Evolutionary conservation across 306 rosid genomes (phyloP).

Genomic region (Fagus crenata): DNA sequence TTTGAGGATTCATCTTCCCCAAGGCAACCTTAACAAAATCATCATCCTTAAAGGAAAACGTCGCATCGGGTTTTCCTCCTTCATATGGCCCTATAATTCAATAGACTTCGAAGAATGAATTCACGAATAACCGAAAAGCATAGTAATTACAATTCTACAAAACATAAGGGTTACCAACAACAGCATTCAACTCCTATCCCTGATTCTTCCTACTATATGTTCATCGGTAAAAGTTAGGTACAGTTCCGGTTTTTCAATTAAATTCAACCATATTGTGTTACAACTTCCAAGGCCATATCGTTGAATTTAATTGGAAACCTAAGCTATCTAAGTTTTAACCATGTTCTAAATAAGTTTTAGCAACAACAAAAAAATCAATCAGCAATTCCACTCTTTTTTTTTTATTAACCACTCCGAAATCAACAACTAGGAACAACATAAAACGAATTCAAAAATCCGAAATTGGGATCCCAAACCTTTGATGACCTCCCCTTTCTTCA

Average conservation of each 20-base stretch:
- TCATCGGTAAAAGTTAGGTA: background rate
- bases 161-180: background rate
- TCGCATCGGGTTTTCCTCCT: constrained; percentile 93
- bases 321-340: too few species aligned
- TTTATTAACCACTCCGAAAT: background rate
- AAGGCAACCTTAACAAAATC: constrained; percentile 85
- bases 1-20: constrained; percentile 89
- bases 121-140: background rate
- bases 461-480: constrained; percentile 53
- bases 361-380: too few species aligned
- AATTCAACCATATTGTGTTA: too few species aligned
- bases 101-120: background rate
- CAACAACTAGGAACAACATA: background rate
- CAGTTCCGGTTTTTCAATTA: background rate
- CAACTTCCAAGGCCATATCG: too few species aligned
- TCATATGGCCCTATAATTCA: constrained; percentile 61
- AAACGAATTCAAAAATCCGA: background rate
- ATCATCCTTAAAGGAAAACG: constrained; percentile 80
- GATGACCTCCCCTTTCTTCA: constrained; percentile 78
- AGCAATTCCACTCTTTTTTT: too few species aligned
- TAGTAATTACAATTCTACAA: background rate
- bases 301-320: too few species aligned
- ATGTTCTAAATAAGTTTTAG: too few species aligned
- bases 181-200: background rate
- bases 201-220: background rate